Conservation (phyloP, 306 rosid species). For the Pachyrhizus erosus region DNA sequence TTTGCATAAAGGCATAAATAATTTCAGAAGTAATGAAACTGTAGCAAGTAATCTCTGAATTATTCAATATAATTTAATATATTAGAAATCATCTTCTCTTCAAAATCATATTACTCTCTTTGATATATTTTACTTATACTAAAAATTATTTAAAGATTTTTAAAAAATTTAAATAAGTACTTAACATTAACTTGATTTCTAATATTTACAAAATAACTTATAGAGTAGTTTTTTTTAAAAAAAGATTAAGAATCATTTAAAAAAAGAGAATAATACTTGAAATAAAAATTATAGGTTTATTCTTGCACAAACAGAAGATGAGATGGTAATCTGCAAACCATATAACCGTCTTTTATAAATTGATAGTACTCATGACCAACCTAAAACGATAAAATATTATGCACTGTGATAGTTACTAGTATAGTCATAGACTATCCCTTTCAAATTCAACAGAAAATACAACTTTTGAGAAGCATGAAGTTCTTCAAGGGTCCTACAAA, state of each 20-base stretch:
- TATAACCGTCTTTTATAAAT: not conserved
- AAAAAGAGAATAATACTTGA: not conserved
- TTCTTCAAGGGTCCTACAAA: slow-evolving; percentile 27
- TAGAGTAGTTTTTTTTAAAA: no score
- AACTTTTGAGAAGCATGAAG: slow-evolving; percentile 22
- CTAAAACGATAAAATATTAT: slow-evolving; percentile 4
- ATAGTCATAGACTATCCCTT: not conserved
- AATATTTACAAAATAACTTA: no score
- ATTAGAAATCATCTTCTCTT: no score
- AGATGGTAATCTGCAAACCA: not conserved
- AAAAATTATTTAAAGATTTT: not conserved
- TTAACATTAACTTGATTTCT: no score
- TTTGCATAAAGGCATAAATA: not conserved
- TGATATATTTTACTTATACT: not conserved
- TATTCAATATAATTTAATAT: no score
- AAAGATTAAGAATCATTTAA: no score
- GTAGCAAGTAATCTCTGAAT: not conserved
- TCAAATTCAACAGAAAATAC: slow-evolving; percentile 33
- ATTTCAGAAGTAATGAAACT: not conserved
- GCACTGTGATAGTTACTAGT: not conserved
- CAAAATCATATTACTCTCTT: no score
- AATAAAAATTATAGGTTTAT: not conserved
- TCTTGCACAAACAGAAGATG: not conserved
- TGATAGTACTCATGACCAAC: not conserved
- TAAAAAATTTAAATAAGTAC: no score